Percentiles rank a stretch among this genome's conserved stretches.
These are phyloP conservation scores for Powellomyces hirtus DNA, from an alignment of 192 early-diverging fungal species.

Conservation along the genomic window DNA sequence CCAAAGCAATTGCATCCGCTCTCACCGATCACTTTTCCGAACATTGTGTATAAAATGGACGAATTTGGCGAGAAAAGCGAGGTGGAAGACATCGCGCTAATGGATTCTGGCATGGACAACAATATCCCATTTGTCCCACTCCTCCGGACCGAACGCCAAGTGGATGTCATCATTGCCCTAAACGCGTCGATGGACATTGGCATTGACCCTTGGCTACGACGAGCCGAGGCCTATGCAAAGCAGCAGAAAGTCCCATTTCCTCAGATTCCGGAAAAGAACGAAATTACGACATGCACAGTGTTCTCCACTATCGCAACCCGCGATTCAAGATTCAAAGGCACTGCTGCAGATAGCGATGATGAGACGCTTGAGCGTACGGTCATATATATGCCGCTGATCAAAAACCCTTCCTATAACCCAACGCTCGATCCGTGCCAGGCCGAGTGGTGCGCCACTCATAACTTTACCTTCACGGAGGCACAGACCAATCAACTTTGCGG, in stretches of 20 bases:
- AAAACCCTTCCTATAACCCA: not conserved
- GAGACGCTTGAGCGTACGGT: slow-evolving; percentile 14
- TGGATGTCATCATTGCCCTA: slow-evolving; percentile 36
- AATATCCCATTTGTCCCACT: slow-evolving; percentile 40
- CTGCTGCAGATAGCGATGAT: not conserved
- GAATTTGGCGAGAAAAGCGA: too few relatives aligned
- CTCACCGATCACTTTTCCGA: slow-evolving; percentile 36
- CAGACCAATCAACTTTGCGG: not conserved
- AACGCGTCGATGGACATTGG: slow-evolving; percentile 32
- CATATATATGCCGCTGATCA: slow-evolving; percentile 13
- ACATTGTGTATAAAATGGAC: slow-evolving; percentile 23
- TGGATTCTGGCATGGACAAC: slow-evolving; percentile 45
- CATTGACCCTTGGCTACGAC: slow-evolving; percentile 28
- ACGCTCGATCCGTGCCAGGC: not conserved
- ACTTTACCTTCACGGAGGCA: slow-evolving; percentile 15
- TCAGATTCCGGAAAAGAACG: not conserved
- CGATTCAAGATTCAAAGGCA: too few relatives aligned
- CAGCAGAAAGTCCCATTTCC: not conserved
- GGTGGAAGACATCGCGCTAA: too few relatives aligned
- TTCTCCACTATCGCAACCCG: not conserved
- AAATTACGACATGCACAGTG: not conserved
- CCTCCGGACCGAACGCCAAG: slow-evolving; percentile 20
- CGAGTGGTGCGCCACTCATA: slow-evolving; percentile 13
- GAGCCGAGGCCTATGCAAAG: slow-evolving; percentile 21
- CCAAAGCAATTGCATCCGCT: slow-evolving; percentile 35